Percentiles rank a stretch among this genome's conserved stretches.
phyloP scores from a whole-genome alignment of 495 filamentous ascomycete species.

The Penicillium salamii region DNA sequence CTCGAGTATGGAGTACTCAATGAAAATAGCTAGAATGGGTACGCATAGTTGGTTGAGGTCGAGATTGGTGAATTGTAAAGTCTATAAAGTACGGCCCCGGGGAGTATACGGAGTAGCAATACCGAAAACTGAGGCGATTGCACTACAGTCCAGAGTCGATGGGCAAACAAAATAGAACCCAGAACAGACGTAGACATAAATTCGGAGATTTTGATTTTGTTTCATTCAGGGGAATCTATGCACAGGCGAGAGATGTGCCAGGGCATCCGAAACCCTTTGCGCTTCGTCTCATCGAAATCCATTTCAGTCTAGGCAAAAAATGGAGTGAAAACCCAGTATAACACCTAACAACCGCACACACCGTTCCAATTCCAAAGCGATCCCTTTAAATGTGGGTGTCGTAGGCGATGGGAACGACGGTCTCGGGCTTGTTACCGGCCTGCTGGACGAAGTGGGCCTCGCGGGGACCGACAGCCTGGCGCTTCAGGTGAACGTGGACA shows the following conservation, averaged over 20 bases:
- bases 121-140: too few species aligned
- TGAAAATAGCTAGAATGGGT: too few species aligned
- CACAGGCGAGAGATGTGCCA: constrained; percentile 44
- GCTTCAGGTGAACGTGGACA: constrained; percentile 82
- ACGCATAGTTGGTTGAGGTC: too few species aligned
- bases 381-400: constrained; percentile 92
- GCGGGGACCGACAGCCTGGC: constrained; percentile 77
- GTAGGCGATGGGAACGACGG: constrained; percentile 85
- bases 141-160: neutral
- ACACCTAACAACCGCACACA: constrained; percentile 46
- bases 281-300: constrained; percentile 40
- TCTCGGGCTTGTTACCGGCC: constrained; percentile 82
- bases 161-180: neutral
- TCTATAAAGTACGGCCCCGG: too few species aligned
- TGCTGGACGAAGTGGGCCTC: constrained; percentile 72
- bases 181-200: constrained; percentile 20
- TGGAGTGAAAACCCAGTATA: constrained; percentile 38
- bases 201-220: constrained; percentile 45
- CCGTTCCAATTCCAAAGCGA: constrained; percentile 32
- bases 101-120: too few species aligned
- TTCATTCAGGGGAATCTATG: constrained; percentile 55
- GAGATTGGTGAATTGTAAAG: too few species aligned
- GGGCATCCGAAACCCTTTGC: constrained; percentile 41
- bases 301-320: constrained; percentile 31
- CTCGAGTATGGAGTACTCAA: too few species aligned